These are phyloP conservation scores for Botrytis fabae DNA, from an alignment of 2,329 filamentous ascomycete species.

Conservation along the genomic window DNA sequence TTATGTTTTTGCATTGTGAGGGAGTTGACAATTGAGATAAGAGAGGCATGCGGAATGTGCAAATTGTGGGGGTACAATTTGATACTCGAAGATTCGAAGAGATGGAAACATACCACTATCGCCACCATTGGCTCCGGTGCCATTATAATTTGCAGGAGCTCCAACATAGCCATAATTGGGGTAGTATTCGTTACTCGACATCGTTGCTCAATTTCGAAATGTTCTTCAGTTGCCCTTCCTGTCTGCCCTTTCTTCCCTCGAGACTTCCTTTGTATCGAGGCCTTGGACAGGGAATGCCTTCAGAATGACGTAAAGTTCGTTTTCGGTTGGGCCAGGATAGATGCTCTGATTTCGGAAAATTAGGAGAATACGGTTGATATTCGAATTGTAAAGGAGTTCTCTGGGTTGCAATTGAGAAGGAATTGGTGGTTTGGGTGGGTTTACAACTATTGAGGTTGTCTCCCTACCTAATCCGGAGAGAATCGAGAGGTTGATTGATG, in stretches of 20 bases:
- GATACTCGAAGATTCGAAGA: neutral
- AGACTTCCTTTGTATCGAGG: neutral
- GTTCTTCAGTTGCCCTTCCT: constrained; percentile 16
- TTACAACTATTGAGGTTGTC: constrained; percentile 1
- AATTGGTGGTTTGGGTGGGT: constrained; percentile 2
- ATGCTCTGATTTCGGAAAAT: neutral
- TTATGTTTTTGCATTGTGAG: neutral
- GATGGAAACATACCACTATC: constrained; percentile 40
- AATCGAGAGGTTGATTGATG: neutral
- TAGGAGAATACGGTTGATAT: neutral
- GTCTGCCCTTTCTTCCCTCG: neutral
- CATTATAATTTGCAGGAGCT: constrained; percentile 61
- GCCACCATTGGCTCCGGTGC: constrained; percentile 48
- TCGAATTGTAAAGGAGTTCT: neutral
- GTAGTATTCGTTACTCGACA: constrained; percentile 26
- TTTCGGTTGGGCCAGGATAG: neutral
- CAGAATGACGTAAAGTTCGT: neutral
- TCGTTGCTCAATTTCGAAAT: neutral
- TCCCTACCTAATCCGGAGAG: constrained; percentile 5
- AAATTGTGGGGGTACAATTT: neutral
- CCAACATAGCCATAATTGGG: constrained; percentile 56
- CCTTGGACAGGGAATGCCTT: neutral
- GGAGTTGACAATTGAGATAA: neutral
- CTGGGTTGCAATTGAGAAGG: neutral
- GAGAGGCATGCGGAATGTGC: constrained; percentile 8